Evolutionary conservation across 1,284 basidiomycete genomes (phyloP), one percentile per base, ranked within the genome.

Genomic region (Pseudozyma tsukubaensis): DNA sequence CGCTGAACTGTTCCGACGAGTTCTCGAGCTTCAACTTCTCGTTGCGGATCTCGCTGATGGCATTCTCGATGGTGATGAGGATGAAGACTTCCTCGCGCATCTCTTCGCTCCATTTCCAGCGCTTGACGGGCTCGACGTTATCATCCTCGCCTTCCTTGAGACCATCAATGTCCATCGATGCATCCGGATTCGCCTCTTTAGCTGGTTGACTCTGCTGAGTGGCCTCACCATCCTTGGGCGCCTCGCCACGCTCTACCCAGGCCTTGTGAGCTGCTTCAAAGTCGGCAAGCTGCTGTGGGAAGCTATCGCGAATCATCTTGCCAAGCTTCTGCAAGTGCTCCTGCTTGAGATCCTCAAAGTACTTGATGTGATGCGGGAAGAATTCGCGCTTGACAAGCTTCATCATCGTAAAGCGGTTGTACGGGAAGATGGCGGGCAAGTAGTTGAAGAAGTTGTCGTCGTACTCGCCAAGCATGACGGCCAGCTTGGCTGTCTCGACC

Each of bases 371-470:
- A 43, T 77, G 67, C 29, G 72, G 67, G 50, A 80, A 83, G 50
- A 82, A 80, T 50, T 84, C 82, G 34, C 83, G 72, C 59, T 81
- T 83, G 48, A 77, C 78, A 43, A 83, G 59, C 65, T 84, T 84
- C 73, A 76, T 81, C 76, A 86, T 83, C 5, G 86, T 86, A 84
- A 92, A 96, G 77, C 92, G 91, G 85, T 97, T 97, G 84, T 96
- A 96, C 0, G 94, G 94, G 81, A 97, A 95, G 45, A 96, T 86
- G 34, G 87, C 87, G 0, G 94, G 93, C 89, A 97, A 91, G 40
- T 91, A 87, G 79, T 90, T 91, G 86, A 96, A 96, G 83, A 95
- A 96, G 81, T 92, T 90, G 19, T 95, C 93, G 78, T 94, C 91
- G 85, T 94, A 96, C 83, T 95, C 92, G 84, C 90, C 92, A 39